Evolutionary conservation across 306 rosid species (phyloP), one percentile per base, ranked within the genome.

Genomic region (Purshia tridentata): DNA sequence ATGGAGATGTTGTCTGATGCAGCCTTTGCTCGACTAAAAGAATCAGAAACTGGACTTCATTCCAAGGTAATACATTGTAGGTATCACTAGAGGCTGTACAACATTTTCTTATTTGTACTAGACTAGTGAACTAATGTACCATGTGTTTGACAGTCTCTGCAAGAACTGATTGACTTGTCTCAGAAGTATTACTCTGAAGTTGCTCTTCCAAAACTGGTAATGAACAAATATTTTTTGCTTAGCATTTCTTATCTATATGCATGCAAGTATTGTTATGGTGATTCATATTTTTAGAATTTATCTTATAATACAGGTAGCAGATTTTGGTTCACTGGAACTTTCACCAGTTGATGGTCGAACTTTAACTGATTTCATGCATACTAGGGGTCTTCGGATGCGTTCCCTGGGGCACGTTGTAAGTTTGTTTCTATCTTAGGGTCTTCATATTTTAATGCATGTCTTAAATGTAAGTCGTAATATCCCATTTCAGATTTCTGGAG

Each of bases 281-380:
- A 80, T 76, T 76, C 77, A 35, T 54, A 55, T 72, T 80, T 84
- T 62, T 69, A 64, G 35, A 77, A 65, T 68, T 77, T 67, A 51
- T 78, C 67, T 16, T 84, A 54, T 60, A 68, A 80, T 83, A 59
- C 92, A 94, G 99, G 99, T 94, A 65, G 96, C 99, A 67, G 99
- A 94, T 87, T 94, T 94, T 86, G 96, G 97, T 78, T 94, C 99
- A 7, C 83, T 94, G 82, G 99, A 94, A 73, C 96, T 94, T 69
- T 91, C 99, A 48, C 99, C 99, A 29, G 99, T 94, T 83, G 99
- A 94, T 87, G 99, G 99, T 45, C 92, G 97, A 65, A 94, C 99
- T 41, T 86, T 94, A 59, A 94, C 99, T 76, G 99, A 94, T 83
- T 94, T 94, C 86, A 94, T 94, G 99, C 99, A 94, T 79, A 90